A percentile compares a stretch with the other conserved stretches of the same genome.
Evolutionary conservation across 1,284 basidiomycete species (phyloP).

Genomic region (Trichosporon coremiiforme): DNA sequence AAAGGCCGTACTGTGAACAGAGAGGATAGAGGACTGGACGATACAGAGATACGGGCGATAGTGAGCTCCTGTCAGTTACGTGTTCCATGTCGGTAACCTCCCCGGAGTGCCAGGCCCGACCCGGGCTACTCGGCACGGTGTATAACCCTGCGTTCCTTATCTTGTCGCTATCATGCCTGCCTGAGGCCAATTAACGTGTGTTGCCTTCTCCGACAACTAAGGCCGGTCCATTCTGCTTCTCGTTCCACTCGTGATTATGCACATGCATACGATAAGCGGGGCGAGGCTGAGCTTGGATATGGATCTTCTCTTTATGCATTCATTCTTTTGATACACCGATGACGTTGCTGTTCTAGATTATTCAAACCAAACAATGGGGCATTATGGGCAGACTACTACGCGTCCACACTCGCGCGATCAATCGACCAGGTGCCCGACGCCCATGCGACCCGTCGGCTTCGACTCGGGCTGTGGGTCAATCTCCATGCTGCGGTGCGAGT

Average conservation of each 20-base stretch:
- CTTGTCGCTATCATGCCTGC: neutral
- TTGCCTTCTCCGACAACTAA: neutral
- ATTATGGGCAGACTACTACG: neutral
- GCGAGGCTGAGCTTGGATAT: neutral
- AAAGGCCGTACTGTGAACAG: neutral
- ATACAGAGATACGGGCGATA: neutral
- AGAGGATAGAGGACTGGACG: neutral
- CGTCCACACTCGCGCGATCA: too few relatives aligned
- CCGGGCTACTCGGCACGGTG: neutral
- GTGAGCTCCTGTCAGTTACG: constrained; percentile 3
- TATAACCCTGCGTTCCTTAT: constrained; percentile 11
- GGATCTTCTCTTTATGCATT: neutral
- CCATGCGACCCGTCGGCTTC: constrained; percentile 32
- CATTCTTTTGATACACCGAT: constrained; percentile 4
- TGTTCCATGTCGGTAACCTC: neutral
- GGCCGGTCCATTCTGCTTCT: neutral
- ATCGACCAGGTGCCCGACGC: constrained; percentile 34
- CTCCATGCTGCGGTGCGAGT: constrained; percentile 25
- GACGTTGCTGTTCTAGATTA: constrained; percentile 5
- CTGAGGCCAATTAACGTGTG: neutral
- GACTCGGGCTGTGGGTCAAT: constrained; percentile 21
- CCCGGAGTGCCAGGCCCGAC: neutral
- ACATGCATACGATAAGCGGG: neutral
- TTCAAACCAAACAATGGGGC: neutral
- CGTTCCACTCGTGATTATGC: neutral